Conservation (phyloP, 331 rosid species). For the Phaseolus coccineus region DNA sequence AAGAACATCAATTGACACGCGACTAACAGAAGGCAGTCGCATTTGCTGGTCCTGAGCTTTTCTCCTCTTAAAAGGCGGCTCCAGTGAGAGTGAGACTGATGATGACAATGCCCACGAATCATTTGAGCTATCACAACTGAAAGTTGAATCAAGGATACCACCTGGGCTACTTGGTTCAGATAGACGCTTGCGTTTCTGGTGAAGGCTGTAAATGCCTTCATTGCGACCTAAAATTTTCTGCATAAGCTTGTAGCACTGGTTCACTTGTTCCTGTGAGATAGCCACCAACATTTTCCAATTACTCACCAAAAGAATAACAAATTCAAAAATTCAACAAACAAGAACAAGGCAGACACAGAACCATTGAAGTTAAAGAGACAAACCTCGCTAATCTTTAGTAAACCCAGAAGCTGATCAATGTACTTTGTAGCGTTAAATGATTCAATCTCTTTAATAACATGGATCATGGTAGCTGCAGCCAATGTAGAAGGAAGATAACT, state of each 20-base stretch:
- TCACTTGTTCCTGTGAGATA: slow-evolving; percentile 65
- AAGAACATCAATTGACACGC: slow-evolving; percentile 70
- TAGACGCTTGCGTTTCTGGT: slow-evolving; percentile 58
- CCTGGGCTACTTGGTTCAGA: slow-evolving; percentile 69
- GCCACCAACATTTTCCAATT: slow-evolving; percentile 36
- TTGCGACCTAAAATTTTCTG: slow-evolving; percentile 52
- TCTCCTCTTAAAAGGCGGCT: slow-evolving; percentile 73
- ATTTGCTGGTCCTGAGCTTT: slow-evolving; percentile 79
- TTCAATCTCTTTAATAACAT: slow-evolving; percentile 74
- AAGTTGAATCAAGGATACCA: slow-evolving; percentile 70
- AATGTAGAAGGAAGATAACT: slow-evolving; percentile 75
- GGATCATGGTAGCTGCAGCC: slow-evolving; percentile 90
- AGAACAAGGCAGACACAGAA: slow-evolving; percentile 12
- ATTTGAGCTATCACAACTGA: slow-evolving; percentile 78
- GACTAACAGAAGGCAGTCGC: slow-evolving; percentile 70
- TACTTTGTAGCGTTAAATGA: slow-evolving; percentile 64
- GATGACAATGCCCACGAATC: slow-evolving; percentile 70
- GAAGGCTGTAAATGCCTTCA: slow-evolving; percentile 46
- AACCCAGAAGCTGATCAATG: slow-evolving; percentile 70
- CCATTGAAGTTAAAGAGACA: slow-evolving; percentile 35
- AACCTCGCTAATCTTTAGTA: slow-evolving; percentile 82
- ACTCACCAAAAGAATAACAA: slow-evolving; percentile 18
- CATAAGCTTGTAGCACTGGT: slow-evolving; percentile 72
- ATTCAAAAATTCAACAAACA: slow-evolving; percentile 13
- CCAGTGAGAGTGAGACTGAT: slow-evolving; percentile 51